phyloP scores from a whole-genome alignment of 2,329 filamentous ascomycete genomes.

The Diaporthe helianthi region DNA sequence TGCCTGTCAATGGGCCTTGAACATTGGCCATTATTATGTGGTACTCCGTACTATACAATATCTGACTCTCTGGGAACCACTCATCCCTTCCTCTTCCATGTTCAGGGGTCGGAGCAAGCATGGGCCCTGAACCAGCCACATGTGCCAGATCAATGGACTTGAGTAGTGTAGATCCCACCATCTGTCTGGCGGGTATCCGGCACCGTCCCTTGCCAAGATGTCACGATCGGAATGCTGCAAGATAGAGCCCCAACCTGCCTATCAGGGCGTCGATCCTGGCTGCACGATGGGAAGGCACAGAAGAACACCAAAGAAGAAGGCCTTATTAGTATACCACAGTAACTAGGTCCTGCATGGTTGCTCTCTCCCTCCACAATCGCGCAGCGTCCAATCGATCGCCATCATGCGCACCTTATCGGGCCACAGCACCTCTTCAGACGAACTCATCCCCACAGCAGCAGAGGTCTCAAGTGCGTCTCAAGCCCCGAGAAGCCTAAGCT shows the following conservation, averaged over 20 bases:
- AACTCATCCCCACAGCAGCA: slow-evolving; percentile 20
- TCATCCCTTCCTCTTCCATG: background rate
- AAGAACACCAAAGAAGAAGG: slow-evolving; percentile 23
- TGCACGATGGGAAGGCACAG: slow-evolving; percentile 5
- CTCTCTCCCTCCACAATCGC: background rate
- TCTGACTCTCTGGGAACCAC: slow-evolving; percentile 2
- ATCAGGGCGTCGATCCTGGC: slow-evolving; percentile 10
- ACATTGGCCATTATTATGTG: background rate
- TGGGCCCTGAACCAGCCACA: slow-evolving; percentile 6
- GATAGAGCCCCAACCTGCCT: slow-evolving; percentile 4
- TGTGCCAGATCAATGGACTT: background rate
- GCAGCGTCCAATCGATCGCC: slow-evolving; percentile 19
- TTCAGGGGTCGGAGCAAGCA: background rate
- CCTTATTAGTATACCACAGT: background rate
- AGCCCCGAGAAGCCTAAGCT: slow-evolving; percentile 18
- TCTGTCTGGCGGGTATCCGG: slow-evolving; percentile 2
- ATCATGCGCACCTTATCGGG: slow-evolving; percentile 16
- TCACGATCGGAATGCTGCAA: slow-evolving; percentile 7
- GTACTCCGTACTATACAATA: background rate
- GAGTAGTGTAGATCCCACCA: background rate
- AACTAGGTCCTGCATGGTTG: background rate
- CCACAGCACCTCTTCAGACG: slow-evolving; percentile 23
- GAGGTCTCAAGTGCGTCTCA: slow-evolving; percentile 25
- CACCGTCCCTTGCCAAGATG: background rate
- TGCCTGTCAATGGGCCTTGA: background rate